These are phyloP conservation scores for Collariella sp. DNA, from an alignment of 495 filamentous ascomycete species.

Conservation along the genomic window DNA sequence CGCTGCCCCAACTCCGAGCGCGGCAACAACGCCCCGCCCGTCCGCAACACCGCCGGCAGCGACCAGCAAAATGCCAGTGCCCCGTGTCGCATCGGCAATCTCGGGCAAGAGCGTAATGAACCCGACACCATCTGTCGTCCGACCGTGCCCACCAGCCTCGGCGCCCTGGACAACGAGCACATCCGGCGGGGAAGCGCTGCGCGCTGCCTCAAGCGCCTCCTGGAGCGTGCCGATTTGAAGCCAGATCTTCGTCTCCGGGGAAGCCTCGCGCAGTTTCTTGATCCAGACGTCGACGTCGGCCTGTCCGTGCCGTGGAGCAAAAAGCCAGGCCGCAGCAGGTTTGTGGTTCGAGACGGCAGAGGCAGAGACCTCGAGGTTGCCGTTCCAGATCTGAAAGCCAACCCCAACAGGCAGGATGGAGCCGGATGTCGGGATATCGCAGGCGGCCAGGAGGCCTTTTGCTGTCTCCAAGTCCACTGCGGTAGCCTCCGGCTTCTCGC, in stretches of 20 bases:
- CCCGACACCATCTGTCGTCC: slow-evolving; percentile 81
- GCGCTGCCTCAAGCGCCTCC: slow-evolving; percentile 42
- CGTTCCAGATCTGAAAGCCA: slow-evolving; percentile 80
- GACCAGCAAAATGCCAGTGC: slow-evolving; percentile 70
- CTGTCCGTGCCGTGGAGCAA: slow-evolving; percentile 44
- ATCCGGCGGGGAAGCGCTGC: slow-evolving; percentile 40
- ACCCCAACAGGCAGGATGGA: slow-evolving; percentile 83
- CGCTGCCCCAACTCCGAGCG: slow-evolving; percentile 75
- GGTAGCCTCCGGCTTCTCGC: slow-evolving; percentile 66
- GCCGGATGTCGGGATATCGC: slow-evolving; percentile 52
- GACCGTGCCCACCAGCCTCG: slow-evolving; percentile 61
- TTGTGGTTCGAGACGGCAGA: slow-evolving; percentile 36
- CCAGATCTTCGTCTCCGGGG: slow-evolving; percentile 65
- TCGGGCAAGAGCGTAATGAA: slow-evolving; percentile 79
- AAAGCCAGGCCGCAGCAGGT: slow-evolving; percentile 66
- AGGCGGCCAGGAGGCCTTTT: slow-evolving; percentile 44
- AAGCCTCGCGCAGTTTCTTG: slow-evolving; percentile 36
- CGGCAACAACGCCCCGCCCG: slow-evolving; percentile 80
- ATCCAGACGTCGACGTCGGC: slow-evolving; percentile 50
- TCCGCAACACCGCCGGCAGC: slow-evolving; percentile 90
- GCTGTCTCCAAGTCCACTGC: slow-evolving; percentile 76
- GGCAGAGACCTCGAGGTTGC: slow-evolving; percentile 48
- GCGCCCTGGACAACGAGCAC: slow-evolving; percentile 64
- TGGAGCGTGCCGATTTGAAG: slow-evolving; percentile 56
- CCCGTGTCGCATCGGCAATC: slow-evolving; percentile 65